Evolutionary conservation across 345 rosid species (phyloP).

Genomic region (Sisymbrium altissimum): DNA sequence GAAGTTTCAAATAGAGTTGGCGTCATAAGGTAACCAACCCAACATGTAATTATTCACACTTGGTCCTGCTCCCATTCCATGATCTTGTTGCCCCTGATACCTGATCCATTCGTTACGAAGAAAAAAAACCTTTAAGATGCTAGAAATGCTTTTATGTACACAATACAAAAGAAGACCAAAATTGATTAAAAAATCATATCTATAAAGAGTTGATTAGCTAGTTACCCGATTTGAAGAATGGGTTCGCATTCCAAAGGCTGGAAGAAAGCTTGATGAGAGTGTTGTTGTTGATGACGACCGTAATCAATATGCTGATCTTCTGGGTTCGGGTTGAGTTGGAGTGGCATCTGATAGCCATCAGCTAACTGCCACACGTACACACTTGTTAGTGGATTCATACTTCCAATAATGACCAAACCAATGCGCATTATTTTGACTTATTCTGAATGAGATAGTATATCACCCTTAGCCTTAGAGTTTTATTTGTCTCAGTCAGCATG

Average conservation of each 20-base stretch:
- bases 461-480: constrained; percentile 80
- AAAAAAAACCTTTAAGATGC: background rate
- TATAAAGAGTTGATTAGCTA: background rate
- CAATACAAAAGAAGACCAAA: background rate
- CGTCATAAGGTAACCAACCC: constrained; percentile 83
- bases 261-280: constrained; percentile 59
- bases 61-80: constrained; percentile 63
- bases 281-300: constrained; percentile 50
- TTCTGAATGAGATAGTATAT: background rate
- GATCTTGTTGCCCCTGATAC: constrained; percentile 58
- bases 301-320: constrained; percentile 65
- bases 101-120: constrained; percentile 29
- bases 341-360: constrained; percentile 82
- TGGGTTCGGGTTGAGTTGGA: constrained; percentile 58
- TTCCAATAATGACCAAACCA: background rate
- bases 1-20: constrained; percentile 29
- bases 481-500: constrained; percentile 70
- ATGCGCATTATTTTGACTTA: background rate
- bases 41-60: constrained; percentile 73
- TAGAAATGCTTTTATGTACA: background rate
- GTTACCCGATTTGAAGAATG: constrained; percentile 85
- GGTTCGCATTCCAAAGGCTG: constrained; percentile 90
- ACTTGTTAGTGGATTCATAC: background rate
- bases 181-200: background rate
- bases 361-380: constrained; percentile 50